Percentiles rank a stretch among this genome's conserved stretches.
These are phyloP conservation scores for Populus hybrid DNA, from an alignment of 441 rosid genomes.

Conservation along the genomic window DNA sequence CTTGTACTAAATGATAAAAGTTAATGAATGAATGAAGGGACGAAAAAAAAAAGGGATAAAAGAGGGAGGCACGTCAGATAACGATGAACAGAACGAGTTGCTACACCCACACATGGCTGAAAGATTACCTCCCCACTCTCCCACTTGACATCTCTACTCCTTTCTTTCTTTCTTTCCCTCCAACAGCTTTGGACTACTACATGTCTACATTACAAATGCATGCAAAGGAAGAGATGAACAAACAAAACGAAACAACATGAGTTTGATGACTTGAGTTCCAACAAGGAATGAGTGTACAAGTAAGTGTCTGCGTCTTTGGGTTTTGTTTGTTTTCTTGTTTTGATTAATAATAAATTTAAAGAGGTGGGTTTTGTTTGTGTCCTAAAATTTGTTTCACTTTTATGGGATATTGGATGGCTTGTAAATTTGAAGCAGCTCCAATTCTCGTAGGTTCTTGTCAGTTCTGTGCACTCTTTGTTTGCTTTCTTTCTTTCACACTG, in stretches of 20 bases:
- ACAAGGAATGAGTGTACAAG: neutral
- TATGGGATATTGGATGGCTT: conserved; percentile 28
- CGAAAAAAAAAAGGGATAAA: neutral
- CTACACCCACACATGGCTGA: conserved; percentile 4
- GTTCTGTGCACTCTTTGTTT: conserved; percentile 30
- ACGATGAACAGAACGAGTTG: conserved; percentile 21
- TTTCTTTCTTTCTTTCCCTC: conserved; percentile 19
- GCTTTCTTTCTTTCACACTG: conserved; percentile 30
- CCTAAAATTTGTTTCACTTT: conserved; percentile 10
- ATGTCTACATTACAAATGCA: neutral
- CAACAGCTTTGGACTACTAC: neutral
- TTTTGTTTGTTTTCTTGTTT: neutral
- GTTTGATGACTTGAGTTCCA: neutral
- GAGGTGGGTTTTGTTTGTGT: conserved; percentile 7
- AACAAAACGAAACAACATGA: too few relatives aligned
- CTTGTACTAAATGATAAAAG: neutral
- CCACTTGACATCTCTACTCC: neutral
- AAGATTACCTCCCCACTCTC: neutral
- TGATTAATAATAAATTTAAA: neutral
- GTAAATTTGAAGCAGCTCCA: conserved; percentile 17
- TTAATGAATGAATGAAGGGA: neutral
- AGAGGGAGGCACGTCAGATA: conserved; percentile 6
- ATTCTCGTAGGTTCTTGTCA: conserved; percentile 34
- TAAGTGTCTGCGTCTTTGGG: neutral
- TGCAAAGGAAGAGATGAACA: neutral